Evolutionary conservation across 768 basidiomycete species (phyloP).

Genomic region (Jaapia argillacea): DNA sequence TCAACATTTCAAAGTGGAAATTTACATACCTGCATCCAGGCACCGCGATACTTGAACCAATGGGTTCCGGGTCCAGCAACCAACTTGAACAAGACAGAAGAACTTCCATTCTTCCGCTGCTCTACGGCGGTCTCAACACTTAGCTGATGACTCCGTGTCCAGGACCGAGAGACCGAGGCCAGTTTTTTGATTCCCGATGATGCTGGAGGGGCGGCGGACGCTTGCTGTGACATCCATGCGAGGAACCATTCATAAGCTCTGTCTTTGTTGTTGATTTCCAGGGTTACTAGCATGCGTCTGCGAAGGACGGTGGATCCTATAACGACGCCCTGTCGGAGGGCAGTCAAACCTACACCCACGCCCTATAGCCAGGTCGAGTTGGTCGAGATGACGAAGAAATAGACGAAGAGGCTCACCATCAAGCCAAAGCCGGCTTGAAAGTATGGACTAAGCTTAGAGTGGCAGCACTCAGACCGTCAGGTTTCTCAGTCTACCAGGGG

Average conservation of each 20-base stretch:
- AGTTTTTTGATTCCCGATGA: conserved; percentile 16
- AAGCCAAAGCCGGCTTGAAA: conserved; percentile 98
- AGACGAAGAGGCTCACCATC: conserved; percentile 49
- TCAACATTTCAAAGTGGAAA: background rate
- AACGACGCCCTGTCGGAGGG: conserved; percentile 59
- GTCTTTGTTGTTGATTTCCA: conserved; percentile 96
- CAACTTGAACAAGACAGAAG: conserved; percentile 83
- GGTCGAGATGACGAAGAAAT: background rate
- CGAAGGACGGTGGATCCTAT: conserved; percentile 69
- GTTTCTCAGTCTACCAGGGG: too few species aligned
- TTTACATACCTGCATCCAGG: conserved; percentile 85
- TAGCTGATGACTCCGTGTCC: conserved; percentile 80
- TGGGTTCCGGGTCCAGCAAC: conserved; percentile 94
- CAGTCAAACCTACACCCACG: conserved; percentile 77
- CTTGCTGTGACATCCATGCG: conserved; percentile 84
- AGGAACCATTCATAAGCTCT: conserved; percentile 95
- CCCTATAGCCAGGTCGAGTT: conserved; percentile 40
- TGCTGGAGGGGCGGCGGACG: conserved; percentile 25
- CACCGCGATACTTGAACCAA: conserved; percentile 80
- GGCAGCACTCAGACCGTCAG: too few species aligned
- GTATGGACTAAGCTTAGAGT: conserved; percentile 67
- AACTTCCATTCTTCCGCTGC: conserved; percentile 84
- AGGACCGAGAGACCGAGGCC: conserved; percentile 18
- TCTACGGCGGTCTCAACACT: conserved; percentile 91
- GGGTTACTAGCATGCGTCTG: conserved; percentile 83